phyloP scores from a whole-genome alignment of 2,329 filamentous ascomycete species.

The Penicillium sp. region DNA sequence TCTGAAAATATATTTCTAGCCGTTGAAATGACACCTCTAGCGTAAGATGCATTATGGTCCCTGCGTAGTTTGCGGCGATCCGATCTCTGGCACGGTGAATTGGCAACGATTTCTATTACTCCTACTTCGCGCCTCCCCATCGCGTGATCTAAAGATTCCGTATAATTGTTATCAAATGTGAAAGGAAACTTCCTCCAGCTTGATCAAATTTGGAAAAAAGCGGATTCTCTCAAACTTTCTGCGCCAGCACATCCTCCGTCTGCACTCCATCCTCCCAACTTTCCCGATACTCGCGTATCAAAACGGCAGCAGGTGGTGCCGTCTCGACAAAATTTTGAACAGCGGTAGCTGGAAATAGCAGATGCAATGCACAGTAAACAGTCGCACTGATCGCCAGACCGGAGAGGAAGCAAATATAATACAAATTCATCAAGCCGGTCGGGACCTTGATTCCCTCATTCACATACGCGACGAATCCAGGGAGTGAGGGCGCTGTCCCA shows the following conservation, averaged over 20 bases:
- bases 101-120: too few relatives aligned
- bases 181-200: too few relatives aligned
- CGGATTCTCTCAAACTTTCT: too few relatives aligned
- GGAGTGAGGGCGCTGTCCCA: slow-evolving; percentile 47
- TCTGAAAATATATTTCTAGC: too few relatives aligned
- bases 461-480: slow-evolving; percentile 50
- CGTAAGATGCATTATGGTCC: too few relatives aligned
- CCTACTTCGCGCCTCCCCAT: too few relatives aligned
- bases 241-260: not conserved
- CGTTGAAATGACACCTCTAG: too few relatives aligned
- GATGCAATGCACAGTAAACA: slow-evolving; percentile 24
- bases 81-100: too few relatives aligned
- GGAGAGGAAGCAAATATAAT: slow-evolving; percentile 29
- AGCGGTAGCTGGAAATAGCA: slow-evolving; percentile 13
- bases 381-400: slow-evolving; percentile 21
- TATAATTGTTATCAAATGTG: too few relatives aligned
- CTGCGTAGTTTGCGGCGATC: too few relatives aligned
- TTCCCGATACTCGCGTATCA: slow-evolving; percentile 1
- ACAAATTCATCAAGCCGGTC: slow-evolving; percentile 39
- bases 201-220: too few relatives aligned
- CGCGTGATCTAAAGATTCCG: too few relatives aligned
- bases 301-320: not conserved
- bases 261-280: not conserved
- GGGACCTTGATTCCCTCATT: slow-evolving; percentile 39
- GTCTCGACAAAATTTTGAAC: slow-evolving; percentile 9